Percentiles rank a stretch among this genome's conserved stretches.
Conservation (phyloP, 2,329 filamentous ascomycete genomes). For the Colletotrichum siamense region DNA sequence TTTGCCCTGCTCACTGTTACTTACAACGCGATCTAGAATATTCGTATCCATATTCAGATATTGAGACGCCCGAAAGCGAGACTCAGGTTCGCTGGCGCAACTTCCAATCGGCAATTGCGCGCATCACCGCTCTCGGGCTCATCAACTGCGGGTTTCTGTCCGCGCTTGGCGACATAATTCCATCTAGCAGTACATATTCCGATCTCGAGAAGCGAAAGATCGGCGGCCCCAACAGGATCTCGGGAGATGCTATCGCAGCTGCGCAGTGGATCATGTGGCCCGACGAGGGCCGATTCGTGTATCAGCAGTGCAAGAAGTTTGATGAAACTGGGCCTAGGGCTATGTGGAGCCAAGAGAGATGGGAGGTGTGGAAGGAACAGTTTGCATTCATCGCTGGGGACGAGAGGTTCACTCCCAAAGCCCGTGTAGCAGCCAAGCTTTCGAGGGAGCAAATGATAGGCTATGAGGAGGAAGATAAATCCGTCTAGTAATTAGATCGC, state of each 20-base stretch:
- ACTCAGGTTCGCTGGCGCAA: background rate
- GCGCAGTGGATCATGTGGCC: background rate
- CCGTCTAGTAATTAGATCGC: background rate
- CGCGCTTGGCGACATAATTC: background rate
- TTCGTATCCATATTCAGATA: background rate
- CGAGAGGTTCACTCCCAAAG: background rate
- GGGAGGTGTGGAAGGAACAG: background rate
- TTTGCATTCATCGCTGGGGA: background rate
- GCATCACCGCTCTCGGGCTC: background rate
- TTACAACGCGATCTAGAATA: background rate
- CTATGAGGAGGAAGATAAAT: background rate
- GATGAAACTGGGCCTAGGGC: background rate
- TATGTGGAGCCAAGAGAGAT: background rate
- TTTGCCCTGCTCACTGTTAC: background rate
- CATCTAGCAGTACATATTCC: background rate
- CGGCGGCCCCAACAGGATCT: background rate
- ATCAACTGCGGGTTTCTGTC: background rate
- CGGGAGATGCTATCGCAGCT: background rate
- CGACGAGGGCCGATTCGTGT: background rate
- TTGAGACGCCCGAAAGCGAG: background rate
- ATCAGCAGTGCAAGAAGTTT: background rate
- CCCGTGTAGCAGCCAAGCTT: background rate
- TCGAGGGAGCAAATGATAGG: background rate
- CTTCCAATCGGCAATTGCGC: background rate
- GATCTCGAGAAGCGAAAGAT: background rate